A percentile compares a stretch with the other conserved stretches of the same genome.
Conservation (phyloP, 345 rosid genomes). For the Iberis pinnata region DNA sequence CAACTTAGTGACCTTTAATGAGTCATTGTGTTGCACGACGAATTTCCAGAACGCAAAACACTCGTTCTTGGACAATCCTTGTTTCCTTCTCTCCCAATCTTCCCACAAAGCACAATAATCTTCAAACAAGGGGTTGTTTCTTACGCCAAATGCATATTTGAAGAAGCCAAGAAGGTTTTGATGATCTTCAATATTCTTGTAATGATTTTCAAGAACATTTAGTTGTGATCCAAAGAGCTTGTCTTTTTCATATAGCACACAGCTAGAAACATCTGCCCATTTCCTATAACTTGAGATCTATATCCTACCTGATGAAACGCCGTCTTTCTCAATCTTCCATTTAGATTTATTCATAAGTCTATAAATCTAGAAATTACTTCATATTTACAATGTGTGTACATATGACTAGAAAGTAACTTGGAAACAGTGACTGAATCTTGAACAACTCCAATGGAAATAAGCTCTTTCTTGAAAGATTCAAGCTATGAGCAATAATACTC, state of each 20-base stretch:
- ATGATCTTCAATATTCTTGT: background rate
- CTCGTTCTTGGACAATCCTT: constrained; percentile 32
- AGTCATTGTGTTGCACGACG: constrained; percentile 21
- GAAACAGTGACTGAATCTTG: constrained; percentile 30
- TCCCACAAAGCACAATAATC: constrained; percentile 64
- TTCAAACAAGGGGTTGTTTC: constrained; percentile 36
- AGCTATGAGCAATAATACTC: constrained; percentile 42
- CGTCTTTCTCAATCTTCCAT: constrained; percentile 35
- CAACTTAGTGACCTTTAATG: constrained; percentile 2
- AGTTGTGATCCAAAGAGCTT: constrained; percentile 42
- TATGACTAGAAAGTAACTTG: constrained; percentile 32
- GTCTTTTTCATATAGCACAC: constrained; percentile 45
- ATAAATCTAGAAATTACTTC: constrained; percentile 42
- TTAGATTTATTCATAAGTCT: constrained; percentile 26
- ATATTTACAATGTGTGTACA: constrained; percentile 37
- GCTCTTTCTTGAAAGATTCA: constrained; percentile 34
- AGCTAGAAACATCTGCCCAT: constrained; percentile 46
- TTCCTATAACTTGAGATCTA: constrained; percentile 49
- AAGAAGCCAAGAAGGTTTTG: constrained; percentile 36
- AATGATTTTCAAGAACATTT: constrained; percentile 46
- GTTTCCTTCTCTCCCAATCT: constrained; percentile 44
- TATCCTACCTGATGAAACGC: constrained; percentile 20
- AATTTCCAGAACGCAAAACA: constrained; percentile 68
- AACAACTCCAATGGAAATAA: constrained; percentile 40
- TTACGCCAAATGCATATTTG: constrained; percentile 35